These are phyloP conservation scores for Claviceps citrina DNA, from an alignment of 2,329 filamentous ascomycete genomes.

Conservation along the genomic window DNA sequence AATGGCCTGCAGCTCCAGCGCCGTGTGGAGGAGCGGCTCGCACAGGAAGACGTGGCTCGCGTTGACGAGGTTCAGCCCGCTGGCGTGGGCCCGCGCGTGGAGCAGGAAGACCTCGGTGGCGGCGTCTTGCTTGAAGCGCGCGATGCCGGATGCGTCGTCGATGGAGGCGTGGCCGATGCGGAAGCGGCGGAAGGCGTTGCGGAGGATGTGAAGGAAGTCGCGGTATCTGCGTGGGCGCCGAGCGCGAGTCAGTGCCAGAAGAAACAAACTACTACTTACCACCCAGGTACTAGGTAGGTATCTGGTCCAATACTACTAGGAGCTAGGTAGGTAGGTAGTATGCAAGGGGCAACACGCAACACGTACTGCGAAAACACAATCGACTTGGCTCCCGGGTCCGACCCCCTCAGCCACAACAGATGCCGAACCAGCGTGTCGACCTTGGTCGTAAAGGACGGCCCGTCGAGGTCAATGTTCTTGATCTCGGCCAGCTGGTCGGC, in stretches of 20 bases:
- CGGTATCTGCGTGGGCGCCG: slow-evolving; percentile 33
- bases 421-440: slow-evolving; percentile 73
- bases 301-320: too few relatives aligned
- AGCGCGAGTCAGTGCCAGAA: too few relatives aligned
- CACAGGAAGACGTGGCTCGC: slow-evolving; percentile 90
- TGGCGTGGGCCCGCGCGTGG: slow-evolving; percentile 76
- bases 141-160: slow-evolving; percentile 51
- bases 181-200: slow-evolving; percentile 52
- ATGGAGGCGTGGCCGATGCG: slow-evolving; percentile 62
- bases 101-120: slow-evolving; percentile 69
- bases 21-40: slow-evolving; percentile 85
- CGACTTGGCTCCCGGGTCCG: slow-evolving; percentile 76
- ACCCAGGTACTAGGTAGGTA: too few relatives aligned
- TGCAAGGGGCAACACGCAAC: background rate
- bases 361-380: slow-evolving; percentile 76
- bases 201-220: slow-evolving; percentile 63
- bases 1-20: slow-evolving; percentile 86
- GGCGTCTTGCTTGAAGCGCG: slow-evolving; percentile 62
- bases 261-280: too few relatives aligned
- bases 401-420: slow-evolving; percentile 67
- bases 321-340: too few relatives aligned
- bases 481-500: slow-evolving; percentile 60
- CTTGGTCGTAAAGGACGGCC: slow-evolving; percentile 71
- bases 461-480: slow-evolving; percentile 60
- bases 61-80: slow-evolving; percentile 80